Evolutionary conservation across 2,329 filamentous ascomycete species (phyloP).

Genomic region (Tolypocladium ophioglossoides): DNA sequence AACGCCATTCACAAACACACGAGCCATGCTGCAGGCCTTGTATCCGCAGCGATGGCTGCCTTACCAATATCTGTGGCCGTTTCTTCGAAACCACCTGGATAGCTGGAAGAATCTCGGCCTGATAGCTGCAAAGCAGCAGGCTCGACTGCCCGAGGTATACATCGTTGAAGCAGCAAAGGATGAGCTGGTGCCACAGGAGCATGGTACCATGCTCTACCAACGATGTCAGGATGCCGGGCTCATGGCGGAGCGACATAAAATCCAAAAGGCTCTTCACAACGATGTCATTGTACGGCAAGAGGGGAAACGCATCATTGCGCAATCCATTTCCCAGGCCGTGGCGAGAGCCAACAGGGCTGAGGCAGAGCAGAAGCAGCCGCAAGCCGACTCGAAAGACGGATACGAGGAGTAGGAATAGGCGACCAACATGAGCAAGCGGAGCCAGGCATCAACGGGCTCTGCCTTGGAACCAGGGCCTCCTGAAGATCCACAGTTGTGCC

Average conservation of each 20-base stretch:
- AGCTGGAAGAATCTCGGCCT: conserved; percentile 38
- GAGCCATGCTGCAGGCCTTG: conserved; percentile 58
- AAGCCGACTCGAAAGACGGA: neutral
- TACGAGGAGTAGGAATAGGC: neutral
- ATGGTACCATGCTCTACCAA: conserved; percentile 33
- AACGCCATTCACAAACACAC: conserved; percentile 63
- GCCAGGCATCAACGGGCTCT: neutral
- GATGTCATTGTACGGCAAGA: conserved; percentile 38
- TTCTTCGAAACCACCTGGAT: conserved; percentile 55
- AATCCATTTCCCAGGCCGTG: conserved; percentile 24
- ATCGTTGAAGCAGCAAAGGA: conserved; percentile 48
- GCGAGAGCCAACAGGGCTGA: conserved; percentile 2
- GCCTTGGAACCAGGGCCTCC: neutral
- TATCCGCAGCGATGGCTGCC: conserved; percentile 76
- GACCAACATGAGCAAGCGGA: neutral
- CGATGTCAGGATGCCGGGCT: conserved; percentile 38
- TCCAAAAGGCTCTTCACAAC: conserved; percentile 44
- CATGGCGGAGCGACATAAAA: conserved; percentile 29
- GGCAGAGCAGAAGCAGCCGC: neutral
- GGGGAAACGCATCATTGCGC: conserved; percentile 33
- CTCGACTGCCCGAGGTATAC: conserved; percentile 26
- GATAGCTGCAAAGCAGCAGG: conserved; percentile 21
- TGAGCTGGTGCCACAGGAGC: conserved; percentile 44
- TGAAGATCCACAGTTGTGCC: neutral
- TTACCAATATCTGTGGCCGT: conserved; percentile 64